These are phyloP conservation scores for Globisporangium perplexum DNA, from an alignment of 352 stramenopile genomes.

Conservation along the genomic window DNA sequence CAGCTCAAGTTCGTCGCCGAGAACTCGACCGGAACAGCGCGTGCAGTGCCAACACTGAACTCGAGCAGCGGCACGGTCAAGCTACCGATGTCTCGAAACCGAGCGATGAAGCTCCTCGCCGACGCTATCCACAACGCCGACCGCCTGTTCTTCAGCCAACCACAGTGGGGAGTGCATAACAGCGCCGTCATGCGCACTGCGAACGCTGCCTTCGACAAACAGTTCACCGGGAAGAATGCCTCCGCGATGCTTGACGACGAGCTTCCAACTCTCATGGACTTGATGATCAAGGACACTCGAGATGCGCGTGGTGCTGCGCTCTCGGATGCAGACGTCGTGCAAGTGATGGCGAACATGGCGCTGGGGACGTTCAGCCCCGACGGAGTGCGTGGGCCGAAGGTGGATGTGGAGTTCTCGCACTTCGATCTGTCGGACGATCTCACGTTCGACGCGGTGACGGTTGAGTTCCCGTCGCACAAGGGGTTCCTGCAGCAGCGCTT, in stretches of 20 bases:
- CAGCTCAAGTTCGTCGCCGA: not conserved
- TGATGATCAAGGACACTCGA: not conserved
- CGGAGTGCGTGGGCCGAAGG: not conserved
- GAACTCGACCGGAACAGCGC: not conserved
- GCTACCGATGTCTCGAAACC: not conserved
- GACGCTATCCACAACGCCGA: not conserved
- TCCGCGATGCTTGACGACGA: too few species aligned
- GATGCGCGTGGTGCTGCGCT: not conserved
- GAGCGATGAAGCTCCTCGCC: not conserved
- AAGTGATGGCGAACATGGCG: constrained; percentile 1
- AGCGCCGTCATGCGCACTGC: too few species aligned
- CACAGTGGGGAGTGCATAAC: not conserved
- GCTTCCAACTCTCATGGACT: too few species aligned
- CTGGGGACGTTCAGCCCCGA: too few species aligned
- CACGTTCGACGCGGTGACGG: constrained; percentile 4
- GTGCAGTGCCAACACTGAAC: too few species aligned
- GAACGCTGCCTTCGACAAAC: too few species aligned
- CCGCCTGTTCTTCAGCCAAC: not conserved
- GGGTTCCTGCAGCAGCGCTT: constrained; percentile 1
- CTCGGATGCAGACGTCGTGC: not conserved
- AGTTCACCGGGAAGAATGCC: too few species aligned
- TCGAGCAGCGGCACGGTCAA: not conserved
- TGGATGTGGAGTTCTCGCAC: constrained; percentile 5
- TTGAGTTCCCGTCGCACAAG: constrained; percentile 2
- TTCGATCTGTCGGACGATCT: not conserved